These are phyloP conservation scores for Persicaria maculosa DNA, from an alignment of 148 eudicot genomes.

Conservation along the genomic window DNA sequence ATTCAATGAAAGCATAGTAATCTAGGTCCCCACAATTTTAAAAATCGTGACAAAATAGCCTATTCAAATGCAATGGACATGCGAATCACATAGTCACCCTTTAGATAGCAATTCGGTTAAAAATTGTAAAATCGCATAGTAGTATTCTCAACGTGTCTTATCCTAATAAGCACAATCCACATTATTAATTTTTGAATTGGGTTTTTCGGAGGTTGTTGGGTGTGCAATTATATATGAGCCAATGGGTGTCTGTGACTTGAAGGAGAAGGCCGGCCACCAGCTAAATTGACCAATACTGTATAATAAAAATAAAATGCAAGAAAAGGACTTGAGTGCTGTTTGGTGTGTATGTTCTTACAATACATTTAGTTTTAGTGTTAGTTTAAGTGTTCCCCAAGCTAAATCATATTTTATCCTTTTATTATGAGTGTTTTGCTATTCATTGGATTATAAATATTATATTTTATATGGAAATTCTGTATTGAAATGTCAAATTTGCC, in stretches of 20 bases:
- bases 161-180: not conserved
- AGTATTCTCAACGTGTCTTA: not conserved
- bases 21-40: no score
- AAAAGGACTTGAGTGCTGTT: not conserved
- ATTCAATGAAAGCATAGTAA: no score
- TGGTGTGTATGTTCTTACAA: not conserved
- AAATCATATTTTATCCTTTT: no score
- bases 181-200: not conserved
- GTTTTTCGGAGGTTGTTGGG: not conserved
- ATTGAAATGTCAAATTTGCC: no score
- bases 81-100: no score
- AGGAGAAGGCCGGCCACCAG: conserved; percentile 14
- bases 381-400: conserved; percentile 6
- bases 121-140: no score
- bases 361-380: not conserved
- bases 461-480: no score
- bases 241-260: conserved; percentile 14
- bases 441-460: no score
- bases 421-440: no score
- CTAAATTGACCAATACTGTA: not conserved
- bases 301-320: not conserved
- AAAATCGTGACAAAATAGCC: no score
- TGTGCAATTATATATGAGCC: not conserved
- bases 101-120: no score
- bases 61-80: no score